Percentiles rank a stretch among this genome's conserved stretches.
These are phyloP conservation scores for Boletales sp. DNA, from an alignment of 768 basidiomycete genomes.

Conservation along the genomic window DNA sequence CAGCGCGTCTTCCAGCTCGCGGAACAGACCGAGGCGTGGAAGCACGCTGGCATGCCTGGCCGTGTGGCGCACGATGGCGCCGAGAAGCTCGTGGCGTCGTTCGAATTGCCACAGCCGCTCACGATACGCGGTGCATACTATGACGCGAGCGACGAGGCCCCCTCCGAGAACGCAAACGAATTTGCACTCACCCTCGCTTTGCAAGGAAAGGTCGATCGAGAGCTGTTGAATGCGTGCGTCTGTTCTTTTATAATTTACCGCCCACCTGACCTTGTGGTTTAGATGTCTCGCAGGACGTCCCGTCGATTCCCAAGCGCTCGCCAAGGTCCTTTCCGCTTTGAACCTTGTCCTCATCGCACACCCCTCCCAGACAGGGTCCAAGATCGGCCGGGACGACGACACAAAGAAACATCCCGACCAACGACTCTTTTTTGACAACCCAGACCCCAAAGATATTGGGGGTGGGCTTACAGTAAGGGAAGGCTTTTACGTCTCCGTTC, in stretches of 20 bases:
- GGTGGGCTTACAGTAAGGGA: constrained; percentile 57
- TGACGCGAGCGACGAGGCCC: constrained; percentile 36
- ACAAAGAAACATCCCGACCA: constrained; percentile 27
- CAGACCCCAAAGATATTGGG: constrained; percentile 34
- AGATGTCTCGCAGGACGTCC: constrained; percentile 58
- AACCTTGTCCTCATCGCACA: constrained; percentile 45
- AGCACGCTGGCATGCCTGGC: constrained; percentile 30
- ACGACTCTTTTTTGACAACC: constrained; percentile 39
- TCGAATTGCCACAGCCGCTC: constrained; percentile 39
- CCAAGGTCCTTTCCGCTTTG: constrained; percentile 45
- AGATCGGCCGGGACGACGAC: constrained; percentile 45
- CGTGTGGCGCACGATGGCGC: constrained; percentile 45
- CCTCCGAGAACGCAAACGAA: constrained; percentile 21
- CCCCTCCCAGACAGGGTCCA: constrained; percentile 38
- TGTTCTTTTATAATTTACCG: background rate
- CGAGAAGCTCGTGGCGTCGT: constrained; percentile 40
- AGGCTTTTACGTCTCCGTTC: constrained; percentile 42
- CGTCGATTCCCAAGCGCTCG: constrained; percentile 53
- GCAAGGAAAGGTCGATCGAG: constrained; percentile 35
- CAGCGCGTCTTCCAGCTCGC: constrained; percentile 44
- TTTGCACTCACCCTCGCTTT: constrained; percentile 41
- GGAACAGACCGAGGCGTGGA: constrained; percentile 38
- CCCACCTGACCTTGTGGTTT: constrained; percentile 16
- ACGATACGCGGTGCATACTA: constrained; percentile 34
- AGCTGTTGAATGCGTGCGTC: constrained; percentile 20